Base-by-base conservation (phyloP, 768 basidiomycete genomes). In the Phaffia australis region DNA sequence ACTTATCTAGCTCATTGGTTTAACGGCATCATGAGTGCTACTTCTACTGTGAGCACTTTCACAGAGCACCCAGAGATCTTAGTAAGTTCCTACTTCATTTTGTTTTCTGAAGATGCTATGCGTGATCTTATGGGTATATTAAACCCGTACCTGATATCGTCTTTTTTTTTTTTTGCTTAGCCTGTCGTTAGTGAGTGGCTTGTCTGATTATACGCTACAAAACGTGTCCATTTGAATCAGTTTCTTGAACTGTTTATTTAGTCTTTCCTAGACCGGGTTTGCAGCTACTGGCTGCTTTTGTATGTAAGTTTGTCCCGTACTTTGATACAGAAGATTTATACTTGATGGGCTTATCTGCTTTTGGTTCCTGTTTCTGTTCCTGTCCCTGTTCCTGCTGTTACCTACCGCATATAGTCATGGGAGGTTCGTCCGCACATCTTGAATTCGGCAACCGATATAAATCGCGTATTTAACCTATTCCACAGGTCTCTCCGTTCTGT, bases 191-290 rank as follows among this genome's bases (percentile, higher is more conserved):
- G 30, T 27, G 15, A 32, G 21, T 47, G 9, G 11, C 11, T 42
- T 11, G 11, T 42, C 35, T 42, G 9, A 15, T 61, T 30, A 21
- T 50, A 14, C 42, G 29, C 60, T 29, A 8, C 48, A n/a, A n/a
- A n/a, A n/a, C n/a, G n/a, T n/a, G n/a, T n/a, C n/a, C n/a, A n/a
- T 50, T 25, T 60, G 35, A 14, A 23, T 23, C 27, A 30, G 7
- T 46, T 23, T 42, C 35, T 60, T 29, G 1, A 6, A 3, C 19
- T 46, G 46, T 15, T 9, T 42, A 23, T 46, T 21, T n/a, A 57
- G 65, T 66, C n/a, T 66, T 66, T 49, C 65, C 65, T 46, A 23
- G 57, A 30, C 65, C 65, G 14, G 65, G 49, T 23, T 60, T 66
- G 65, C 65, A 66, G 42, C 58, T 59, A 2, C 48, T 66, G 19